A percentile compares a stretch with the other conserved stretches of the same genome.
Conservation (phyloP, 164 flowering plant genomes). For the Echeveria elegans region DNA sequence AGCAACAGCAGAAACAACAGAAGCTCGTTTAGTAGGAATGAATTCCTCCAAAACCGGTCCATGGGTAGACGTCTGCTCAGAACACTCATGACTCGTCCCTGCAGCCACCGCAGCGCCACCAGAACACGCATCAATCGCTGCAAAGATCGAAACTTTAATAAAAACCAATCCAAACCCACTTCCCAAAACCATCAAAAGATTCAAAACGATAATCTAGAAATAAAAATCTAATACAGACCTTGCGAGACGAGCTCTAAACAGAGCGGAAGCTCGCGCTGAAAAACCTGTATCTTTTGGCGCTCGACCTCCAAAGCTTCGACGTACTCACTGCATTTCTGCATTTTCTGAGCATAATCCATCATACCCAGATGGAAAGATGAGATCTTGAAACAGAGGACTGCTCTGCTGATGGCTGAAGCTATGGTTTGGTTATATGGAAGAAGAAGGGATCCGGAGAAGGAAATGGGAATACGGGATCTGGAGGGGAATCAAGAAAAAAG, state of each 20-base stretch:
- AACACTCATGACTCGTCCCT: constrained; percentile 25
- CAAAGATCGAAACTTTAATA: constrained; percentile 2
- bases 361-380: neutral
- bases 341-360: constrained; percentile 27
- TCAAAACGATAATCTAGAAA: neutral
- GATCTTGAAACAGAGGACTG: neutral
- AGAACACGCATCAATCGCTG: constrained; percentile 60
- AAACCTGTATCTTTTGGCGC: constrained; percentile 62
- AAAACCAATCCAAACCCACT: neutral
- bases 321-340: constrained; percentile 36
- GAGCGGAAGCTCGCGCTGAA: constrained; percentile 83
- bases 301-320: constrained; percentile 61
- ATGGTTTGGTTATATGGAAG: constrained; percentile 5
- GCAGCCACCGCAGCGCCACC: constrained; percentile 10
- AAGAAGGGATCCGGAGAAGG: constrained; percentile 19
- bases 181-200: neutral
- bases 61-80: constrained; percentile 50
- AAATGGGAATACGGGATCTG: constrained; percentile 18
- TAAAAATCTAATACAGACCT: constrained; percentile 19
- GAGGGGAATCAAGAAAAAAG: constrained; percentile 21
- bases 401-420: neutral
- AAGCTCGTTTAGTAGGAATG: constrained; percentile 40
- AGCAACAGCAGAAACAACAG: constrained; percentile 16
- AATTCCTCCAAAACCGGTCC: constrained; percentile 57
- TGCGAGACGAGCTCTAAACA: constrained; percentile 70